Evolutionary conservation across 148 eudicot genomes (phyloP), one percentile per base, ranked within the genome.

Genomic region (Diospyros kaki): DNA sequence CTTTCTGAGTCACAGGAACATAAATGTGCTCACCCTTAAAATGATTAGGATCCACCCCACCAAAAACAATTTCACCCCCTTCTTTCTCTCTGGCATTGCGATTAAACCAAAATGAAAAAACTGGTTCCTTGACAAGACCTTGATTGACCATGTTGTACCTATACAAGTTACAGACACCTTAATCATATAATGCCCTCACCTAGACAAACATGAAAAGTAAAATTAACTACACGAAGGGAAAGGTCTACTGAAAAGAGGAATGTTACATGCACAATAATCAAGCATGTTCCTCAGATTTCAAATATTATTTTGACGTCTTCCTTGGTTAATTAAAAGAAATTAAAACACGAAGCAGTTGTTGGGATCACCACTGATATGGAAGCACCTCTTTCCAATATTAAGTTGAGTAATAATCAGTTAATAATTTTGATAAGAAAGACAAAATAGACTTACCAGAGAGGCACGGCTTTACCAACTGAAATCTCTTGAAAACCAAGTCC

Each of bases 401-500:
- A 6, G 2, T 42, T 9, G 39, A 54, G 50, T 41, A 40, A 74
- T 3, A 53, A 53, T 4, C 15, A 17, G 41, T 70, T 28, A 28
- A 28, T 0, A 28, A 28, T 28, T 0, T 28, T 28, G 28, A 28
- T 28, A 28, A 28, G 28, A 28, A 28, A 28, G 28, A 28, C 28
- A 28, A 28, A 28, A 28, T 28, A 28, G 18, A 39, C 86, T 74
- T 90, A 94, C 98, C 98, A 94, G 69, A 90, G 91, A 79, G 98
- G 98, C 70, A 88, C 91, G 74, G 98, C 93, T 63, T 90, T 84
- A 15, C 95, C 97, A 78, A 91, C 98, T 67, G 98, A 88, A 38
- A 94, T 94, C 77, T 94, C 98, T 81, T 91, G 86, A 81, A 94
- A 94, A 50, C 97, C 97, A 82, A 94, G 98, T 69, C 98, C 98